These are phyloP conservation scores for Amanita exitialis DNA, from an alignment of 768 basidiomycete species.

Conservation along the genomic window DNA sequence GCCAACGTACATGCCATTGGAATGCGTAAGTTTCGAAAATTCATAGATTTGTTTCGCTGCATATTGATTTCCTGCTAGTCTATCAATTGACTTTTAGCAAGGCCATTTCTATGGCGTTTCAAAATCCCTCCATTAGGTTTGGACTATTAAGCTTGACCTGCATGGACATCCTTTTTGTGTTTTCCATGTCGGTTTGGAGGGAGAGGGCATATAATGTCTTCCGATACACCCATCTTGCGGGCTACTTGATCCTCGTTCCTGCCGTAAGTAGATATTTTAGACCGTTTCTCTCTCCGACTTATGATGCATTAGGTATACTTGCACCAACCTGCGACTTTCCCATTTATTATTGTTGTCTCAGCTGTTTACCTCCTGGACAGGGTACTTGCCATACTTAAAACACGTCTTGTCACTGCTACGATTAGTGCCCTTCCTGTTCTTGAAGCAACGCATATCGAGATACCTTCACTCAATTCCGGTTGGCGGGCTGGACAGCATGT, in stretches of 20 bases:
- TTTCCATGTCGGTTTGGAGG: constrained; percentile 49
- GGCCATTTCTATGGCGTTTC: constrained; percentile 27
- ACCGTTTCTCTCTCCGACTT: constrained; percentile 4
- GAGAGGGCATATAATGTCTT: constrained; percentile 58
- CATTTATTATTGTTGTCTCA: constrained; percentile 43
- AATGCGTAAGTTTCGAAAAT: constrained; percentile 31
- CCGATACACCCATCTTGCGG: constrained; percentile 47
- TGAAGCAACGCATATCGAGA: constrained; percentile 50
- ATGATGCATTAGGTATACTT: constrained; percentile 23
- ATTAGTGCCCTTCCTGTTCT: constrained; percentile 54
- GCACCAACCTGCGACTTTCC: constrained; percentile 39
- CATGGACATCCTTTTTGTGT: constrained; percentile 47
- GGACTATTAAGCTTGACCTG: constrained; percentile 42
- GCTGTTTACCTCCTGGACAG: constrained; percentile 50
- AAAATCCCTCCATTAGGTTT: constrained; percentile 28
- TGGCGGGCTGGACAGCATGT: constrained; percentile 85
- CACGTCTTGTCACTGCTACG: constrained; percentile 47
- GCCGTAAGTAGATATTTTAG: constrained; percentile 31
- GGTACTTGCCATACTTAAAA: constrained; percentile 49
- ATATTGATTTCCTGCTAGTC: constrained; percentile 25
- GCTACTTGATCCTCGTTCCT: constrained; percentile 42
- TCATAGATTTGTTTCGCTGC: not conserved
- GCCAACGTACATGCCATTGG: constrained; percentile 52
- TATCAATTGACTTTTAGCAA: constrained; percentile 43
- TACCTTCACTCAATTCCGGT: constrained; percentile 52